A percentile compares a stretch with the other conserved stretches of the same genome.
These are phyloP conservation scores for Aspergillus felis DNA, from an alignment of 2,329 filamentous ascomycete species.

Conservation along the genomic window DNA sequence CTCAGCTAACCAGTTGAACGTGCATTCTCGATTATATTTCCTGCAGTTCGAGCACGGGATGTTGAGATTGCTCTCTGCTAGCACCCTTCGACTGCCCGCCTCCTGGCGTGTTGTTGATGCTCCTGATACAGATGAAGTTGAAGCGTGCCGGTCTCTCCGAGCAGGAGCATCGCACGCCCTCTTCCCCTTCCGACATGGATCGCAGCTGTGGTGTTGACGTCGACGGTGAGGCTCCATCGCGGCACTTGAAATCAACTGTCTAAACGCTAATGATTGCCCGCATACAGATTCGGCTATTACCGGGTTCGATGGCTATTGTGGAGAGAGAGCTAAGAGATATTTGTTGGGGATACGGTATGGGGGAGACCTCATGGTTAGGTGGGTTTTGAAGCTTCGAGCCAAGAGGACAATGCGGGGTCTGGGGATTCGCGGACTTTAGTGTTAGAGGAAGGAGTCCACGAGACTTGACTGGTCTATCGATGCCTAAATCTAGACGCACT, in stretches of 20 bases:
- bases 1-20: constrained; percentile 43
- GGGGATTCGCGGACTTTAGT: background rate
- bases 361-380: background rate
- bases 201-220: constrained; percentile 39
- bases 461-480: background rate
- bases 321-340: background rate
- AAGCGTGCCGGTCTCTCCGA: background rate
- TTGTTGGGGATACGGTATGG: background rate
- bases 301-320: background rate
- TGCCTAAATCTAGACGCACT: background rate
- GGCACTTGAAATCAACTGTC: background rate
- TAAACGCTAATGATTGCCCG: background rate
- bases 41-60: constrained; percentile 41
- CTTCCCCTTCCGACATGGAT: constrained; percentile 46
- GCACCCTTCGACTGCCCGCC: background rate
- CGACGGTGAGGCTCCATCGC: background rate
- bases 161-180: constrained; percentile 41
- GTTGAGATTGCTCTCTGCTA: constrained; percentile 12
- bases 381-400: background rate
- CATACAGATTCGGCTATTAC: background rate
- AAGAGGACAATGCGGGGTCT: background rate
- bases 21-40: constrained; percentile 43
- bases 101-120: background rate
- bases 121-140: background rate
- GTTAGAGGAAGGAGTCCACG: background rate